Base-by-base conservation (phyloP, 2,329 filamentous ascomycete species). In the Phyllosticta paracitricarpa region DNA sequence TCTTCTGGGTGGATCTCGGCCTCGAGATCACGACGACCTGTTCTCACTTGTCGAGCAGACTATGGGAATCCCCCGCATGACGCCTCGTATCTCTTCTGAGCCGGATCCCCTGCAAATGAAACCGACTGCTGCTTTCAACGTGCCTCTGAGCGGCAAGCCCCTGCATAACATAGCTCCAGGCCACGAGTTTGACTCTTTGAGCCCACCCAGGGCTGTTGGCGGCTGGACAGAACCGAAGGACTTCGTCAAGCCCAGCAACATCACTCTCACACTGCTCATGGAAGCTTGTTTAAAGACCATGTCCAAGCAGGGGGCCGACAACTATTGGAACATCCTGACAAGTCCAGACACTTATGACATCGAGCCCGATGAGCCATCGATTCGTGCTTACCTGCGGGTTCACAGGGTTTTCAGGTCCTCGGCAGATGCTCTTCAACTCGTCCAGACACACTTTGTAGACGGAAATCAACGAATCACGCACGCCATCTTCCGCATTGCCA, bases 241-340 rank as follows among this genome's bases (percentile, higher is more conserved):
- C 24, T 81, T 78, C 65, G 76, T 80, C 9, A 69, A 66, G 14
- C 79, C 83, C 0, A 73, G 75, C n/a, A 82, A 81, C 63, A 78
- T 78, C 63, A 82, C 79, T 0, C 81, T 99, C 1, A 87, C 87
- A 1, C 73, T 95, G 54, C 70, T 95, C 22, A 73, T 96, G 52
- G 78, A 84, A 54, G 81, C 86, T 6, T 83, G 90, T 58, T 75
- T 80, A 12, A 79, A 82, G 33, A 81, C 86, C 33, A 81, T 82
- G 58, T 80, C 83, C 58, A 83, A 84, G 7, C 80, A 81, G 14
- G 74, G 82, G n/a, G 88, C 85, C n/a, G 75, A 82, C 58, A 80
- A 80, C 33, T 97, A 97, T 73, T 97, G 92, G 92, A 78, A 87
- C 19, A 70, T 87, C 5, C 77, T 97, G 62, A 89, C 87, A 6